Evolutionary conservation across 2,329 filamentous ascomycete genomes (phyloP).

Genomic region (Fusarium transvaalense): DNA sequence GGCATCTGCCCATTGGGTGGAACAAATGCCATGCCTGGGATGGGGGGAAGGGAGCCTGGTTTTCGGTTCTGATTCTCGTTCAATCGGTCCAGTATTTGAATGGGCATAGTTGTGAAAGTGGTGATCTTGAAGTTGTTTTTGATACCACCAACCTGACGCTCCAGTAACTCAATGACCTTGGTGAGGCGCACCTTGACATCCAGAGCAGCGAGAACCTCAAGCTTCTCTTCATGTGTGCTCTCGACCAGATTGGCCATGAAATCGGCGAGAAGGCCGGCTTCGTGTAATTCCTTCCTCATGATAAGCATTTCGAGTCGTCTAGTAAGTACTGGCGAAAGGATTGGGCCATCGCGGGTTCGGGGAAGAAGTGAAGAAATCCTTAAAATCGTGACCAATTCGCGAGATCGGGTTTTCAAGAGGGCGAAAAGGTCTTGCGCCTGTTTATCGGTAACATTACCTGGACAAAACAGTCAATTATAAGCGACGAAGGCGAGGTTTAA

Average conservation of each 20-base stretch:
- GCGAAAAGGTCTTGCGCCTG: slow-evolving; percentile 79
- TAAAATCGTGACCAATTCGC: slow-evolving; percentile 87
- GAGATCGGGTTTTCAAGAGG: slow-evolving; percentile 84
- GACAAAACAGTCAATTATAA: slow-evolving; percentile 17
- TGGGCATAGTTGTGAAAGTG: slow-evolving; percentile 75
- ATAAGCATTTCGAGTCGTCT: slow-evolving; percentile 91
- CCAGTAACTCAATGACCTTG: slow-evolving; percentile 85
- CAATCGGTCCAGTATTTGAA: slow-evolving; percentile 71
- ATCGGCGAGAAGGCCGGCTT: slow-evolving; percentile 89
- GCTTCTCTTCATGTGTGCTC: slow-evolving; percentile 88
- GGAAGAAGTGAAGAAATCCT: slow-evolving; percentile 87
- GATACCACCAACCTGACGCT: slow-evolving; percentile 83
- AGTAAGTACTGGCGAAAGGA: slow-evolving; percentile 85
- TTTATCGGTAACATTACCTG: slow-evolving; percentile 61
- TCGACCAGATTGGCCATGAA: slow-evolving; percentile 97
- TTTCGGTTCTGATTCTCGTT: slow-evolving; percentile 56
- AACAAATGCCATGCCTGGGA: slow-evolving; percentile 57
- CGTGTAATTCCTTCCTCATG: slow-evolving; percentile 80
- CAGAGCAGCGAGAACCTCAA: slow-evolving; percentile 85
- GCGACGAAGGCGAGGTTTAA: not conserved
- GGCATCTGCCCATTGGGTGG: slow-evolving; percentile 54
- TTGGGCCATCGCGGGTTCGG: slow-evolving; percentile 71
- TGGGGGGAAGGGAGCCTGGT: slow-evolving; percentile 51
- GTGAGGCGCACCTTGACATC: slow-evolving; percentile 82
- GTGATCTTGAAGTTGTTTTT: slow-evolving; percentile 91